phyloP scores from a whole-genome alignment of 1,139 yeast genomes.

The Pichia cactophila region DNA sequence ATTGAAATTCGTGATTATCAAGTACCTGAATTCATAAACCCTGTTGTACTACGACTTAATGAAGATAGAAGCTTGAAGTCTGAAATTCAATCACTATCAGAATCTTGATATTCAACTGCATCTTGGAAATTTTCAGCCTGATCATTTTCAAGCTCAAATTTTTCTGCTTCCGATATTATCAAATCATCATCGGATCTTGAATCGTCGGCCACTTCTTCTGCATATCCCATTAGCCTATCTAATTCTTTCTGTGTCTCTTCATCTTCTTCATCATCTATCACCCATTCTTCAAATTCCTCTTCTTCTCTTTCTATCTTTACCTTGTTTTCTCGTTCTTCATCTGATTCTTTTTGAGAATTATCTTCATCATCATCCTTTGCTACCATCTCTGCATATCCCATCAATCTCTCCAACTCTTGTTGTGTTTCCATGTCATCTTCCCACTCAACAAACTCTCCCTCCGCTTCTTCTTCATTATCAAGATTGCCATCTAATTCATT shows the following conservation, averaged over 20 bases:
- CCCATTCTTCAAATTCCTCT: slow-evolving; percentile 2
- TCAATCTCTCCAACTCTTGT: slow-evolving; percentile 8
- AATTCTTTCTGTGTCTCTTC: slow-evolving; percentile 11
- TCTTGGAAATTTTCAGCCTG: background rate
- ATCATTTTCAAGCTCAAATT: slow-evolving; percentile 6
- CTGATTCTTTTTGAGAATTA: background rate
- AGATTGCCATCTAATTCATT: background rate
- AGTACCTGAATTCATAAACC: slow-evolving; percentile 31
- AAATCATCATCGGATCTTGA: slow-evolving; percentile 2
- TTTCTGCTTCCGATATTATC: slow-evolving; percentile 2
- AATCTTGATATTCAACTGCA: background rate
- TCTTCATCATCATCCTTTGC: background rate
- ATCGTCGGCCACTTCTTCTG: background rate
- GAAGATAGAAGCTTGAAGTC: background rate
- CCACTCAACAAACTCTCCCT: slow-evolving; percentile 3
- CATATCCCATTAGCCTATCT: slow-evolving; percentile 11
- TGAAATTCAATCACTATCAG: background rate
- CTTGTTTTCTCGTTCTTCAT: background rate
- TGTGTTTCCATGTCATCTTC: slow-evolving; percentile 9
- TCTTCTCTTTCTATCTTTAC: background rate
- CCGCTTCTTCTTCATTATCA: slow-evolving; percentile 1
- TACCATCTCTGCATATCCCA: slow-evolving; percentile 4
- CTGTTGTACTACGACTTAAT: slow-evolving; percentile 29
- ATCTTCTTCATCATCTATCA: slow-evolving; percentile 9
- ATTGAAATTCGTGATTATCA: slow-evolving; percentile 32